These are phyloP conservation scores for Coniochaeta ligniaria DNA, from an alignment of 2,329 filamentous ascomycete genomes.

Conservation along the genomic window DNA sequence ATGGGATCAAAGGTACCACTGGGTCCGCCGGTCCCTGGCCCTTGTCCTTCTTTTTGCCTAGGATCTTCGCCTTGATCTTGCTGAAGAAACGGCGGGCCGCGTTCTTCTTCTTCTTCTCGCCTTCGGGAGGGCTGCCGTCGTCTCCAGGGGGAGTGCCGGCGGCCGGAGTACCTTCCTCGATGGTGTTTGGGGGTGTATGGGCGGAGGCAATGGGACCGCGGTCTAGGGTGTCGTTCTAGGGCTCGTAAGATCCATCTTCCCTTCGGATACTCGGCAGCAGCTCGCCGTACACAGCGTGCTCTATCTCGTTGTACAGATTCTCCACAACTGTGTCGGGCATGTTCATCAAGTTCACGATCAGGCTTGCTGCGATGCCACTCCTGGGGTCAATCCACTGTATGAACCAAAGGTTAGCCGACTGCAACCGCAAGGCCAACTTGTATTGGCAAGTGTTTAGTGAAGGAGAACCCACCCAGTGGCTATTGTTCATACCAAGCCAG, in stretches of 20 bases:
- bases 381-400: slow-evolving; percentile 21
- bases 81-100: slow-evolving; percentile 12
- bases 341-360: slow-evolving; percentile 30
- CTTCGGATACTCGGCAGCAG: slow-evolving; percentile 4
- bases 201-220: no score
- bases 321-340: slow-evolving; percentile 26
- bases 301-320: slow-evolving; percentile 30
- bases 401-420: background rate
- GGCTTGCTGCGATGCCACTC: slow-evolving; percentile 29
- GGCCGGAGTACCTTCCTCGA: no score
- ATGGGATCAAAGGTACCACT: background rate
- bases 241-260: background rate
- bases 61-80: background rate
- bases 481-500: slow-evolving; percentile 35
- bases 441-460: background rate
- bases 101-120: background rate
- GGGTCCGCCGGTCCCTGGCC: background rate
- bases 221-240: no score
- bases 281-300: slow-evolving; percentile 28
- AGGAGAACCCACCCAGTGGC: slow-evolving; percentile 30
- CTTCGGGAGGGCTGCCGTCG: no score
- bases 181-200: no score
- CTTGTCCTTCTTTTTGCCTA: background rate
- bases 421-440: background rate
- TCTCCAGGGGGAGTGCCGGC: no score